Evolutionary conservation across 345 rosid genomes (phyloP), one percentile per base, ranked within the genome.

Genomic region (Anastatica hierochuntica): DNA sequence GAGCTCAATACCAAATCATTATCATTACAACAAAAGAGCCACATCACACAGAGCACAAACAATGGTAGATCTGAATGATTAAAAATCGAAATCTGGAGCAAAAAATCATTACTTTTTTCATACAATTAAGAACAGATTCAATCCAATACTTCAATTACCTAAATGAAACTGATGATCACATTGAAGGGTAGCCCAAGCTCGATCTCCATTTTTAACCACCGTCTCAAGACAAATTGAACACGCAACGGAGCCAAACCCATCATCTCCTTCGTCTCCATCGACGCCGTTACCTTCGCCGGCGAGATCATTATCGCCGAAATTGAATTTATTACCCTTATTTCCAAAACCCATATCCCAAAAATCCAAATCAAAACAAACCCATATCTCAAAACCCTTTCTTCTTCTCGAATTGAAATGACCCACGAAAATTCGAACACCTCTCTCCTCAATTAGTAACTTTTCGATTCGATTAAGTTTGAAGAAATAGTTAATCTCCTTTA

Each of bases 161-260:
- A 92, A 63, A 73, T 92, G 98, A 49, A 92, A 92, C 62, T 73
- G 86, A 26, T 92, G 98, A 23, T 89, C 95, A 31, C 98, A 92
- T 70, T 88, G 96, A 71, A 92, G 96, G 74, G 82, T 92, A 23
- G 96, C 95, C 98, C 86, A 85, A 1, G 96, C 78, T 41, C 98
- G 95, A 83, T 87, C 90, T 42, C 90, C 90, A 18, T 73, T 73
- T 52, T 81, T 82, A 35, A 71, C 62, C 11, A 92, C 96, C 12
- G 60, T 60, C 40, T 92, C 98, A 14, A 92, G 95, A 61, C 98
- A 92, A 79, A 92, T 85, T 85, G 98, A 92, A 63, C 96, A 92
- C 2, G 95, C 68, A 63, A 88, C 83, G 6, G 81, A 65, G 17
- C 79, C 75, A 53, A 75, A 75, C 6, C 68, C 68, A 64, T 80